Evolutionary conservation across 768 basidiomycete species (phyloP), one percentile per base, ranked within the genome.

Genomic region (Flagelloscypha sp.): DNA sequence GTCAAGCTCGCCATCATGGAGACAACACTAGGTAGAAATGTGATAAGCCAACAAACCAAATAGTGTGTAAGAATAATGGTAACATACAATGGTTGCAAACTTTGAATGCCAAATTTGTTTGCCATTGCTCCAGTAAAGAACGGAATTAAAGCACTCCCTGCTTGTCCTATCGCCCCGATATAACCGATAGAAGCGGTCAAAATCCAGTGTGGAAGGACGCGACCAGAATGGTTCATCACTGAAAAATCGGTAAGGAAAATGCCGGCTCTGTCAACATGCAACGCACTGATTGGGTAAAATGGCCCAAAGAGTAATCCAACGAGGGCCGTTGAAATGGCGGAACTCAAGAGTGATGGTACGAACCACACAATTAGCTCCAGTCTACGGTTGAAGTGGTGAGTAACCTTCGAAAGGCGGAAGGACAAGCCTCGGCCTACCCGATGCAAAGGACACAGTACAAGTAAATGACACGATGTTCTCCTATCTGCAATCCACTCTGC

Each of bases 81-180:
- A 6, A 54, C 72, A 46, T 37, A 72, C 72, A 74, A 83, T 80
- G 0, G 74, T 41, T 71, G 68, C 28, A 73, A 46, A 38, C 58
- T 58, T 45, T 49, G 47, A 32, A 70, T 70, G 13, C 70, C 83
- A 24, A 74, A 70, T 40, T 65, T 74, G 17, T 66, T 65, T 5
- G 84, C 72, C 17, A 87, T 67, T 2, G 75, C 68, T 16, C 84
- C 83, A 1, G 79, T 79, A 41, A 84, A 66, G 46, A 87, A 84
- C 0, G 85, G 84, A 4, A 86, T 48, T 5, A 81, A 42, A 0
- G 84, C 84, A 27, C 76, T 75, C 12, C 84, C 84, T 3, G 80
- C 74, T 48, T 80, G 77, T 0, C 84, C 83, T 21, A 76, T 68
- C 4, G 72, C 74, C 5, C 76, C 74, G 20, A 79, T 76, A 77